Conservation (phyloP, 768 basidiomycete species). For the Kwoniella europaea region DNA sequence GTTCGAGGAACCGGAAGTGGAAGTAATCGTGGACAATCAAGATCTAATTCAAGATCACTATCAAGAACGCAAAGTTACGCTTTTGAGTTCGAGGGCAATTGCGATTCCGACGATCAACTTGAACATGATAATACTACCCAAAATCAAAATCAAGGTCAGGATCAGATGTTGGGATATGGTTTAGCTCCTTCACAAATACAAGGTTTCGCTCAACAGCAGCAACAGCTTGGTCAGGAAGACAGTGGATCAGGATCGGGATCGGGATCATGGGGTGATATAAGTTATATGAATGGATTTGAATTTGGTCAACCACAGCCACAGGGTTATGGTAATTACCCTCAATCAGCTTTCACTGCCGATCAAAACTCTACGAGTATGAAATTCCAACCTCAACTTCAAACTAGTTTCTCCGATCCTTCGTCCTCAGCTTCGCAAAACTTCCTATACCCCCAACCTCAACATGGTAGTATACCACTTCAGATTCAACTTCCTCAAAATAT, state of each 20-base stretch:
- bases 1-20: neutral
- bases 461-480: neutral
- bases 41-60: neutral
- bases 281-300: neutral
- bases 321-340: neutral
- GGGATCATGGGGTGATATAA: neutral
- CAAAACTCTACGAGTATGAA: neutral
- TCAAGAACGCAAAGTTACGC: neutral
- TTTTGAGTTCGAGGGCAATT: neutral
- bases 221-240: neutral
- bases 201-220: slow-evolving; percentile 4
- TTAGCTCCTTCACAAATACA: slow-evolving; percentile 19
- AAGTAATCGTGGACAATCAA: neutral
- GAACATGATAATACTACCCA: neutral
- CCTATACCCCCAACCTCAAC: slow-evolving; percentile 11
- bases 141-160: neutral
- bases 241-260: neutral
- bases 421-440: neutral
- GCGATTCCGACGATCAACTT: neutral
- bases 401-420: slow-evolving; percentile 5
- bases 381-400: neutral
- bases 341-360: no score
- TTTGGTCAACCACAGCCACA: neutral
- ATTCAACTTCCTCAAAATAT: neutral
- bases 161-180: slow-evolving; percentile 4